phyloP scores from a whole-genome alignment of 2,329 filamentous ascomycete species.

The Sarocladium kiliense region DNA sequence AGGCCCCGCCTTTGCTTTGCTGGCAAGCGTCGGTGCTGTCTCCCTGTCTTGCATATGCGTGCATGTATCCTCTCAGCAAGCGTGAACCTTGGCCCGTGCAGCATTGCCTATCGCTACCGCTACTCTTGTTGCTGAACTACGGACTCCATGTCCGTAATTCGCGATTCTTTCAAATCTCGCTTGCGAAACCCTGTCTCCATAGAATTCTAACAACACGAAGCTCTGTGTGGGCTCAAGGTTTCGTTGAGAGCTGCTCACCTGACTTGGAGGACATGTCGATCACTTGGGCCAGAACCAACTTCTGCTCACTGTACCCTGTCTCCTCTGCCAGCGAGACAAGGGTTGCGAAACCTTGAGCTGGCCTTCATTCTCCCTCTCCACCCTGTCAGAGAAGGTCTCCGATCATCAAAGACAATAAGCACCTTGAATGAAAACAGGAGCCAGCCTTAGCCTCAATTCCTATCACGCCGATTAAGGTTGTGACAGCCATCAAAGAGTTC shows the following conservation, averaged over 20 bases:
- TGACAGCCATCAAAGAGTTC: no score
- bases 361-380: neutral
- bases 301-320: neutral
- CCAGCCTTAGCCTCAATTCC: no score
- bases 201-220: neutral
- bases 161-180: neutral
- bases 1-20: slow-evolving; percentile 3
- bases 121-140: no score
- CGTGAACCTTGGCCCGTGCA: no score
- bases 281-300: neutral
- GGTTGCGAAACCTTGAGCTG: neutral
- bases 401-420: no score
- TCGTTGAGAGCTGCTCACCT: neutral
- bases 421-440: no score
- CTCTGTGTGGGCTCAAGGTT: neutral
- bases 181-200: no score
- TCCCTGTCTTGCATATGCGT: no score
- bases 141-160: no score
- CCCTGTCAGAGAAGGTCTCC: neutral
- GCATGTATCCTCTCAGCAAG: no score
- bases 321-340: no score
- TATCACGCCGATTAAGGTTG: neutral
- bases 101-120: no score
- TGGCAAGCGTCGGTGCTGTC: neutral
- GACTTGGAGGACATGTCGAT: neutral